A percentile compares a stretch with the other conserved stretches of the same genome.
Conservation (phyloP, 1,284 basidiomycete species). For the Ustilago bromivora region DNA sequence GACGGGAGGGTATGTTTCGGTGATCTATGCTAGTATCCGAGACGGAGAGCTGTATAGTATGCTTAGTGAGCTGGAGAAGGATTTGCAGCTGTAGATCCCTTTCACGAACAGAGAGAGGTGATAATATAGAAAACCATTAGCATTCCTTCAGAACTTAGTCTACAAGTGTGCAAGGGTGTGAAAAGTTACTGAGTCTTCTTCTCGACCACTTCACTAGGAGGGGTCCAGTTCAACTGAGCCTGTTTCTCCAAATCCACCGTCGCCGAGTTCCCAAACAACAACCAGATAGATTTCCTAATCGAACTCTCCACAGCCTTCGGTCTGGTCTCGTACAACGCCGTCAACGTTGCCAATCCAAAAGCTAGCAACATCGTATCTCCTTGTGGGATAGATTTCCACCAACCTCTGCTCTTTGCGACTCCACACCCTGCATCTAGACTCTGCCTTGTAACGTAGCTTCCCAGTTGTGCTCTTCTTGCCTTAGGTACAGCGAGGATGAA, state of each 20-base stretch:
- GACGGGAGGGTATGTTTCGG: slow-evolving; percentile 53
- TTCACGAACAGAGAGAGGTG: not conserved
- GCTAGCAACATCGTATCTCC: slow-evolving; percentile 54
- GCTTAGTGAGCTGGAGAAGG: slow-evolving; percentile 40
- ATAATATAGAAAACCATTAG: not conserved
- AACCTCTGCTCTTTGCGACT: slow-evolving; percentile 36
- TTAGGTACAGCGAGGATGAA: slow-evolving; percentile 59
- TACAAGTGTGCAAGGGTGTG: not conserved
- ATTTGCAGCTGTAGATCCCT: slow-evolving; percentile 9
- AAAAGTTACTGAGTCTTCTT: slow-evolving; percentile 20
- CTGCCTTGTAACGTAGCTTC: slow-evolving; percentile 46
- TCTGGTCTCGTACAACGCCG: slow-evolving; percentile 47
- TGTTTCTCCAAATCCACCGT: slow-evolving; percentile 31
- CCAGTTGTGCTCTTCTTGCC: slow-evolving; percentile 45
- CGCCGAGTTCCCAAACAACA: slow-evolving; percentile 28
- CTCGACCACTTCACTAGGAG: not conserved
- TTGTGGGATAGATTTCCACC: slow-evolving; percentile 25
- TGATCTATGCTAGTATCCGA: slow-evolving; percentile 53
- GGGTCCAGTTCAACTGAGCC: slow-evolving; percentile 11
- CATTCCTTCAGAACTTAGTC: too few relatives aligned
- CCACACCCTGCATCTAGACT: slow-evolving; percentile 35
- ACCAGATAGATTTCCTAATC: slow-evolving; percentile 15
- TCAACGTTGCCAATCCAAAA: slow-evolving; percentile 40
- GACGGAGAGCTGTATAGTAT: slow-evolving; percentile 57
- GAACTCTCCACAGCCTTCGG: slow-evolving; percentile 33